Evolutionary conservation across 345 rosid species (phyloP).

Genomic region (Gossypium australe): DNA sequence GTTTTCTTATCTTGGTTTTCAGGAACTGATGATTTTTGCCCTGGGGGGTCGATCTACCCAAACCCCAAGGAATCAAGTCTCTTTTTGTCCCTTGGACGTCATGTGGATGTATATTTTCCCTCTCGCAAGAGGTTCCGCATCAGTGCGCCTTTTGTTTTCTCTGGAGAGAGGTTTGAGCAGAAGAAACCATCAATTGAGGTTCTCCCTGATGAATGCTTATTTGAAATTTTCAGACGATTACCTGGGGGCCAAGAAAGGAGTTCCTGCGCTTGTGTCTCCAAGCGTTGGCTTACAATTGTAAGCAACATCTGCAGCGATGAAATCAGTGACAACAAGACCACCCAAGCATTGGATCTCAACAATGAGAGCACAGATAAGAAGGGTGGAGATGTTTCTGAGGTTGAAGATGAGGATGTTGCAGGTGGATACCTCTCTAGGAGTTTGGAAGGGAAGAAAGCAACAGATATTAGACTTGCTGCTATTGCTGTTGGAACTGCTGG

Average conservation of each 20-base stretch:
- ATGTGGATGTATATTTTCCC: constrained; percentile 65
- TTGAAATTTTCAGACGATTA: constrained; percentile 77
- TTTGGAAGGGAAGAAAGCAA: constrained; percentile 87
- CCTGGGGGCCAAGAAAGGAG: constrained; percentile 72
- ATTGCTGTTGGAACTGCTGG: constrained; percentile 81
- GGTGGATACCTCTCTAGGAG: constrained; percentile 70
- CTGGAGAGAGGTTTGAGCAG: constrained; percentile 46
- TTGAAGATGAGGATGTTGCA: constrained; percentile 30
- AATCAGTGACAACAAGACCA: constrained; percentile 25
- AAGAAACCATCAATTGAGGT: constrained; percentile 61
- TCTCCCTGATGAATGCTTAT: constrained; percentile 90
- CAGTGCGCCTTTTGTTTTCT: constrained; percentile 59
- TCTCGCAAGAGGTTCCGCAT: constrained; percentile 71
- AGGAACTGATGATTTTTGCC: constrained; percentile 75
- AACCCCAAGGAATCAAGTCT: constrained; percentile 70
- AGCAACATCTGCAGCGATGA: constrained; percentile 65
- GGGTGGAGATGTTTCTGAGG: constrained; percentile 13
- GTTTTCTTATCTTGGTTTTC: constrained; percentile 12
- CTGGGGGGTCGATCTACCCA: constrained; percentile 57
- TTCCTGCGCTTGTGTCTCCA: constrained; percentile 76
- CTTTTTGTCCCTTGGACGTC: constrained; percentile 57
- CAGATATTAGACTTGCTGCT: constrained; percentile 79
- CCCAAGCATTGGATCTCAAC: constrained; percentile 10
- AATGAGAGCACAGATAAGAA: constrained; percentile 11
- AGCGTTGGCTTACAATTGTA: constrained; percentile 76